phyloP scores from a whole-genome alignment of 805 yeast genomes.

The Starmerella lactis-condensi region DNA sequence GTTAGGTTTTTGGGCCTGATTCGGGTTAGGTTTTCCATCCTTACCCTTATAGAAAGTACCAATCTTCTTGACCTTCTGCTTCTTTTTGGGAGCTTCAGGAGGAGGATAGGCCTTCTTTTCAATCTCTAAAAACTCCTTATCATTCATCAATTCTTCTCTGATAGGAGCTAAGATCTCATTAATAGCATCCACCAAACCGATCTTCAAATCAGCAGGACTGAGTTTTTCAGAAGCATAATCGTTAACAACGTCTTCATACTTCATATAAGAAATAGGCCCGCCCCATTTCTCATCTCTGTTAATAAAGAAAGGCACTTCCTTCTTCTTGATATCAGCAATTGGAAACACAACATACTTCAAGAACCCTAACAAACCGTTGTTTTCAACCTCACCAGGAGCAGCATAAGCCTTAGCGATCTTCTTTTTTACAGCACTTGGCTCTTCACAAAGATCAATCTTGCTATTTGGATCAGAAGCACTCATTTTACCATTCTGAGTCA shows the following conservation, averaged over 20 bases:
- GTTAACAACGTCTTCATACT: slow-evolving; percentile 47
- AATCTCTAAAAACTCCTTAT: slow-evolving; percentile 57
- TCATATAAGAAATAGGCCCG: slow-evolving; percentile 61
- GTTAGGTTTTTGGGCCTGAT: no score
- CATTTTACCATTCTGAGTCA: slow-evolving; percentile 93
- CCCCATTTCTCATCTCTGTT: slow-evolving; percentile 95
- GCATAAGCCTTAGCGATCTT: slow-evolving; percentile 85
- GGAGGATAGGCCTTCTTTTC: slow-evolving; percentile 71
- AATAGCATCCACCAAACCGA: slow-evolving; percentile 77
- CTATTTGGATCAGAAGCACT: slow-evolving; percentile 98
- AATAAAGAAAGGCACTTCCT: slow-evolving; percentile 44
- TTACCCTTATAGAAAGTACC: slow-evolving; percentile 46
- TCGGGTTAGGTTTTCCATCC: no score
- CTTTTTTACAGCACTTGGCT: slow-evolving; percentile 71
- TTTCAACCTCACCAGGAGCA: slow-evolving; percentile 83
- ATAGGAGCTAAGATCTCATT: slow-evolving; percentile 69
- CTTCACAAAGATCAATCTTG: slow-evolving; percentile 81
- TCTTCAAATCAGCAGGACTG: slow-evolving; percentile 83
- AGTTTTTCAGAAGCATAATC: slow-evolving; percentile 59
- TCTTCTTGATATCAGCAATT: slow-evolving; percentile 49
- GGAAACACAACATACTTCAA: slow-evolving; percentile 73
- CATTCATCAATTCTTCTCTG: slow-evolving; percentile 43
- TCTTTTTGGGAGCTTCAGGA: slow-evolving; percentile 38
- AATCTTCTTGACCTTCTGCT: slow-evolving; percentile 51
- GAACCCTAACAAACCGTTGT: slow-evolving; percentile 78